These are phyloP conservation scores for Tolypocladium paradoxum DNA, from an alignment of 2,329 filamentous ascomycete species.

Conservation along the genomic window DNA sequence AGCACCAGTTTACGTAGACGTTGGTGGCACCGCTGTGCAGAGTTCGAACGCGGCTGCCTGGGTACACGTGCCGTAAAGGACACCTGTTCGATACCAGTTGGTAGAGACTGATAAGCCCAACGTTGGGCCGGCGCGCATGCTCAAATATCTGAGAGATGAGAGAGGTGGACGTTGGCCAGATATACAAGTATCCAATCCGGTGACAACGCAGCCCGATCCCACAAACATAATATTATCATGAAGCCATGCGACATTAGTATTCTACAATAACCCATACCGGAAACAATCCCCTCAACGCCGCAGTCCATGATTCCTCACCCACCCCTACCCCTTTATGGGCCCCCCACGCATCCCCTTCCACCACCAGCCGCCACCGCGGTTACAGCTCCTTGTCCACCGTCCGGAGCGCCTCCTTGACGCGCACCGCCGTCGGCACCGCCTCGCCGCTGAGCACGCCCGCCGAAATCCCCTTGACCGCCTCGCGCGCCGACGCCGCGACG, in stretches of 20 bases:
- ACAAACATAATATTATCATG: background rate
- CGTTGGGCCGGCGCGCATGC: background rate
- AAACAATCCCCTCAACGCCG: background rate
- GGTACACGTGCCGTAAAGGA: background rate
- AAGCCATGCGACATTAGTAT: background rate
- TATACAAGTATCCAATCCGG: background rate
- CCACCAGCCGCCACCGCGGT: background rate
- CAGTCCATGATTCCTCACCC: background rate
- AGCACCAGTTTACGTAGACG: background rate
- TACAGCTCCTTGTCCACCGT: constrained; percentile 23
- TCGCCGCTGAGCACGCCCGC: constrained; percentile 17
- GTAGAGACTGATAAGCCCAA: background rate
- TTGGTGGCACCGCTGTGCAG: background rate
- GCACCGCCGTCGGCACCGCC: constrained; percentile 8
- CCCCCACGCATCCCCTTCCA: background rate
- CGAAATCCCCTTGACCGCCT: constrained; percentile 20
- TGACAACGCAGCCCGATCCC: no score
- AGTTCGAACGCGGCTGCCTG: background rate
- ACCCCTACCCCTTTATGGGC: background rate
- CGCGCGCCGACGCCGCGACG: constrained; percentile 24
- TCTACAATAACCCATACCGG: background rate
- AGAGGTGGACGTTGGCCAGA: background rate
- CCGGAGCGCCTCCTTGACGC: constrained; percentile 12
- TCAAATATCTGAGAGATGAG: background rate
- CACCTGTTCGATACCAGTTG: background rate